Evolutionary conservation across 306 rosid genomes (phyloP), one percentile per base, ranked within the genome.

Genomic region (Gastrolobium villosum): DNA sequence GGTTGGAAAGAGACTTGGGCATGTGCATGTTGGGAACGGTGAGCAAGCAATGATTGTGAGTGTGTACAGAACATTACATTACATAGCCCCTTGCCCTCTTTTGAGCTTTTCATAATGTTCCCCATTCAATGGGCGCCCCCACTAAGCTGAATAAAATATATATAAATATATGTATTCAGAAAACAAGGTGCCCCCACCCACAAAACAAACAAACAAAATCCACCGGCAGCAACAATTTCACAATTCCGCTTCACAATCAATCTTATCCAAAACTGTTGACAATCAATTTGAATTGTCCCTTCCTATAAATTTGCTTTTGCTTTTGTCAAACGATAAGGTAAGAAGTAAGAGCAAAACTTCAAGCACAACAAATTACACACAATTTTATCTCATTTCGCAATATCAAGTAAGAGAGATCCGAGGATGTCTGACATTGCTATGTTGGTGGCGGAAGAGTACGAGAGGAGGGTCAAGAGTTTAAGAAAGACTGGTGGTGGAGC

Each of bases 351-450:
- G 6, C 56, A 53, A 45, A 20, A 45, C 9, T 28, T 41, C 3
- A 3, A 55, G 11, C 28, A 1, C 72, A 45, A 76, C 50, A 65
- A 63, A 14, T n/a, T 0, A 7, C 52, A 55, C 52, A 75, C 11
- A 48, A 20, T 37, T 56, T 15, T 20, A 15, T 20, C 6, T 46
- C 39, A 56, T 32, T 37, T 61, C 8, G 5, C 1, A 63, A 3
- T 3, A 35, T 32, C 15, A 5, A 31, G 31, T 28, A 2, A 66
- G 37, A 37, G 37, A 13, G 26, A 30, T 36, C 52, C 0, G 40
- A 78, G 50, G 32, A 92, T 92, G 97, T 83, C 98, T 52, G 98
- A 95, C 65, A 95, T 92, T 65, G 98, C 98, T 7, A 88, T 95
- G 74, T 65, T 95, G 85, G 94, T 95, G 4, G 96, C 89, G 0